Evolutionary conservation across 805 yeast genomes (phyloP).

Genomic region (Saccharomycopsis schoenii): DNA sequence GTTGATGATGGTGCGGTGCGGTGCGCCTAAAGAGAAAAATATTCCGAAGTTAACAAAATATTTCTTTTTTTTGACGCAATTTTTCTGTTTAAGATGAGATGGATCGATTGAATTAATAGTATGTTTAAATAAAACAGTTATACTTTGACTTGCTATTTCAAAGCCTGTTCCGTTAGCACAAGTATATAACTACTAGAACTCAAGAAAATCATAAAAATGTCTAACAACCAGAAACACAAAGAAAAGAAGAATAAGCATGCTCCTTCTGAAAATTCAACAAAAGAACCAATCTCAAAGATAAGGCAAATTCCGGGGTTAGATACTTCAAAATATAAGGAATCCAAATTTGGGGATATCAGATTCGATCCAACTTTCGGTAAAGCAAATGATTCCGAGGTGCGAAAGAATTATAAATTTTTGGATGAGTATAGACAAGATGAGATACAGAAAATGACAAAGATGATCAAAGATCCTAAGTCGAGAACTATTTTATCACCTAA

Average conservation of each 20-base stretch:
- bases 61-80: neutral
- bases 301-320: constrained; percentile 19
- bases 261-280: constrained; percentile 72
- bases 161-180: too few species aligned
- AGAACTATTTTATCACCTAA: constrained; percentile 30
- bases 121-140: too few species aligned
- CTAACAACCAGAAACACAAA: neutral
- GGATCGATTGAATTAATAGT: too few species aligned
- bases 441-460: constrained; percentile 44
- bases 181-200: too few species aligned
- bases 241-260: constrained; percentile 31
- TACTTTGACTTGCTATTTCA: too few species aligned
- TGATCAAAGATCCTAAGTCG: constrained; percentile 45
- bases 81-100: neutral
- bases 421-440: constrained; percentile 80
- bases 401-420: constrained; percentile 74
- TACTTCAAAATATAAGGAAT: constrained; percentile 29
- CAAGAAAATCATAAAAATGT: neutral
- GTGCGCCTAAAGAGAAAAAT: too few species aligned
- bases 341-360: constrained; percentile 67
- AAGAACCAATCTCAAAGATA: constrained; percentile 55
- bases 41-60: too few species aligned
- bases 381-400: constrained; percentile 59
- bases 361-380: constrained; percentile 87
- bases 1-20: too few species aligned